Conservation (phyloP, 2,329 filamentous ascomycete species). For the Calycina herbarum region DNA sequence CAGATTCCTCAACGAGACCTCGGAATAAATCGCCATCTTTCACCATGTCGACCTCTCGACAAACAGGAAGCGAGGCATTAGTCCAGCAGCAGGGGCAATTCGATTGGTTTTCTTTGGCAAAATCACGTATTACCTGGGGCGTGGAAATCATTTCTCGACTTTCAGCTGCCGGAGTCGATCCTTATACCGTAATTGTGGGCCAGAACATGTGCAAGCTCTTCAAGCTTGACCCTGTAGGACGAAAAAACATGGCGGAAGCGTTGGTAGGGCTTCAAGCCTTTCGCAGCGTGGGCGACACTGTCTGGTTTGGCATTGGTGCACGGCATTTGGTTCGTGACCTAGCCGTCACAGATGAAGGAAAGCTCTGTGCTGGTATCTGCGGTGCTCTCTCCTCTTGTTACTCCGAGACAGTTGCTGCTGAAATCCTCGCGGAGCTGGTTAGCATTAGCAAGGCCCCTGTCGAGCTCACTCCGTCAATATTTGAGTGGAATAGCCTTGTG, state of each 20-base stretch:
- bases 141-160: conserved; percentile 23
- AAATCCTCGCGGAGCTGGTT: background rate
- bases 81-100: conserved; percentile 22
- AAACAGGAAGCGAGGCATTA: no score
- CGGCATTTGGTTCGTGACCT: conserved; percentile 26
- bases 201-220: conserved; percentile 21
- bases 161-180: conserved; percentile 24
- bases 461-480: conserved; percentile 17
- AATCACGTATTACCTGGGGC: conserved; percentile 18
- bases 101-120: conserved; percentile 25
- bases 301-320: conserved; percentile 32
- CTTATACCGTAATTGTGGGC: conserved; percentile 21
- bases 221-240: conserved; percentile 14
- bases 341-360: conserved; percentile 26
- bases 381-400: conserved; percentile 23
- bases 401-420: conserved; percentile 11
- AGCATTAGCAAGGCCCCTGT: conserved; percentile 10
- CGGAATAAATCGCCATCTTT: no score
- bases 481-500: background rate
- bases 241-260: conserved; percentile 15
- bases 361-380: conserved; percentile 21
- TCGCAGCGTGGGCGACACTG: conserved; percentile 18
- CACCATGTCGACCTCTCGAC: no score
- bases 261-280: conserved; percentile 18
- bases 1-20: no score